phyloP scores from a whole-genome alignment of 257 asterid species.

The Solanum sejunctum region DNA sequence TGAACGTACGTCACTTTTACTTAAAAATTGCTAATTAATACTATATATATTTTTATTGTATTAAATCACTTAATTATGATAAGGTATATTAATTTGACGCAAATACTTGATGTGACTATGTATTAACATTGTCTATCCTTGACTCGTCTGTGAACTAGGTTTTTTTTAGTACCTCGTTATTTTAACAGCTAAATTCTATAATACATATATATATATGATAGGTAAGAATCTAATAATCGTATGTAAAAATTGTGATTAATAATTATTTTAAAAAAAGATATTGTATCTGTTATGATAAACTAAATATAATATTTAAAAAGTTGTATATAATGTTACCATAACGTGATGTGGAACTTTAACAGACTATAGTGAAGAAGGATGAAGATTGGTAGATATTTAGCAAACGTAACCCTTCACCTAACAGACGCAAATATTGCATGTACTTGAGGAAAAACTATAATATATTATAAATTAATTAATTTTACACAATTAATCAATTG shows the following conservation, averaged over 20 bases:
- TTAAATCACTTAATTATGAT: background rate
- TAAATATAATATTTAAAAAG: background rate
- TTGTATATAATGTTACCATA: background rate
- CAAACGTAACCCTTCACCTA: background rate
- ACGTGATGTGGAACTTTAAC: background rate
- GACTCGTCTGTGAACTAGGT: background rate
- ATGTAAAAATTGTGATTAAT: background rate
- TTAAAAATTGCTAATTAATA: background rate
- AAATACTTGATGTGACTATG: background rate
- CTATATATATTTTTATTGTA: background rate
- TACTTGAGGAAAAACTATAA: background rate
- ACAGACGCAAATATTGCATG: background rate
- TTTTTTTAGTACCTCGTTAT: background rate
- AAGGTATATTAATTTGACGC: background rate
- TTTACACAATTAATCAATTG: background rate
- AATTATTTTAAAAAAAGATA: no score
- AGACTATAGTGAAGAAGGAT: background rate
- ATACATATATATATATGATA: background rate
- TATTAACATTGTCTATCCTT: background rate
- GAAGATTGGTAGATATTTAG: background rate
- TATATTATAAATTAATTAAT: background rate
- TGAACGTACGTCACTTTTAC: background rate
- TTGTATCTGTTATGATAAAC: background rate
- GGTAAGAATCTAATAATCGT: background rate
- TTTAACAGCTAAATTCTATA: background rate